Percentiles rank a stretch among this genome's conserved stretches.
These are phyloP conservation scores for Globisporangium takayamanum DNA, from an alignment of 352 stramenopile genomes.

Conservation along the genomic window DNA sequence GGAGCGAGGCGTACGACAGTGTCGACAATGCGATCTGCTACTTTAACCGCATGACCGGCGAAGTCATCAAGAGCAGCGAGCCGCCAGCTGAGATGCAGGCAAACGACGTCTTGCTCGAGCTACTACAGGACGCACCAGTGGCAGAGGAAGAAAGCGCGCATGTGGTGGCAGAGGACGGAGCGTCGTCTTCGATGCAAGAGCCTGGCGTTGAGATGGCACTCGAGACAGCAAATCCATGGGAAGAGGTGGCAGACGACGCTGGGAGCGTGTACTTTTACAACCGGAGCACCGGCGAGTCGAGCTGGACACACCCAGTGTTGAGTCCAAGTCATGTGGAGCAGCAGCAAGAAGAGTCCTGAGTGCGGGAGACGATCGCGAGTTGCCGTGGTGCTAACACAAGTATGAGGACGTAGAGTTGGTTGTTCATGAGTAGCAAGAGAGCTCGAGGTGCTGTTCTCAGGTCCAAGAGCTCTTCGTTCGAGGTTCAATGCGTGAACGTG, in stretches of 20 bases:
- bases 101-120: slow-evolving; percentile 60
- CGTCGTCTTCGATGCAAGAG: no score
- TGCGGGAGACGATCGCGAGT: no score
- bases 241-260: slow-evolving; percentile 61
- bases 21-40: slow-evolving; percentile 54
- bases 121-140: slow-evolving; percentile 21
- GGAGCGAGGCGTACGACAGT: slow-evolving; percentile 69
- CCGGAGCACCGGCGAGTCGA: slow-evolving; percentile 41
- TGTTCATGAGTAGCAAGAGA: no score
- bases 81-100: slow-evolving; percentile 61
- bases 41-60: slow-evolving; percentile 64
- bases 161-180: slow-evolving; percentile 49
- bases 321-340: background rate
- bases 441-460: no score
- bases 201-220: background rate
- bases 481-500: no score
- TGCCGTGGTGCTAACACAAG: no score
- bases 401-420: no score
- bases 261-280: slow-evolving; percentile 80
- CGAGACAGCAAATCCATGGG: slow-evolving; percentile 26
- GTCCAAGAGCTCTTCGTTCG: no score
- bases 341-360: background rate
- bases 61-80: slow-evolving; percentile 41
- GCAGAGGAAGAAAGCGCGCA: slow-evolving; percentile 24
- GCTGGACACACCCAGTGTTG: slow-evolving; percentile 36